A percentile compares a stretch with the other conserved stretches of the same genome.
Evolutionary conservation across 371 early-diverging fungal species (phyloP).

Genomic region (Amoeboaphelidium protococcarum): DNA sequence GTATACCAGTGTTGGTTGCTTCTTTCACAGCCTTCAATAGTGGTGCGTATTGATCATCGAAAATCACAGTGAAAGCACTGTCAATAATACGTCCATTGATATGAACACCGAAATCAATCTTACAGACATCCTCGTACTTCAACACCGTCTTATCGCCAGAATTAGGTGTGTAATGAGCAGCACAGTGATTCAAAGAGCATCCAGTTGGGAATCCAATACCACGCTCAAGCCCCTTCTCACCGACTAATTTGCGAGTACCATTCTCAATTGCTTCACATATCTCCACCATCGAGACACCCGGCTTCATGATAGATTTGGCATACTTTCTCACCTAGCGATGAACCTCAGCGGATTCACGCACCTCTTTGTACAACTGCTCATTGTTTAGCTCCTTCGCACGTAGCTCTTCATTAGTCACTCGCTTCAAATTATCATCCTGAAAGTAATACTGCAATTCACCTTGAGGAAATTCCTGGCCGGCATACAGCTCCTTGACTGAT

Average conservation of each 20-base stretch:
- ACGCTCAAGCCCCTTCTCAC: conserved; percentile 63
- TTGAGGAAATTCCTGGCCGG: conserved; percentile 31
- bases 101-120: conserved; percentile 98
- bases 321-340: conserved; percentile 45
- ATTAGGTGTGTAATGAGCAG: conserved; percentile 99
- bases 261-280: conserved; percentile 87
- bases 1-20: conserved; percentile 89
- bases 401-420: conserved; percentile 55
- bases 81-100: conserved; percentile 93
- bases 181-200: conserved; percentile 81
- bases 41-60: conserved; percentile 71
- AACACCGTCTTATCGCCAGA: conserved; percentile 82
- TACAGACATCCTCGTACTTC: conserved; percentile 80
- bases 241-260: conserved; percentile 65
- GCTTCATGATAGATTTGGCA: conserved; percentile 61
- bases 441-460: conserved; percentile 43
- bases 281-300: conserved; percentile 87
- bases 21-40: conserved; percentile 80
- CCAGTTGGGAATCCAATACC: conserved; percentile 99
- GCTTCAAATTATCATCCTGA: conserved; percentile 41
- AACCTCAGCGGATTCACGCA: conserved; percentile 37
- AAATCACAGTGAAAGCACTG: conserved; percentile 90
- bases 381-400: conserved; percentile 30
- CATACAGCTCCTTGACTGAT: conserved; percentile 47
- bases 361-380: conserved; percentile 40